Evolutionary conservation across 2,329 filamentous ascomycete species (phyloP), one percentile per base, ranked within the genome.

Genomic region (Endothia cerciana): DNA sequence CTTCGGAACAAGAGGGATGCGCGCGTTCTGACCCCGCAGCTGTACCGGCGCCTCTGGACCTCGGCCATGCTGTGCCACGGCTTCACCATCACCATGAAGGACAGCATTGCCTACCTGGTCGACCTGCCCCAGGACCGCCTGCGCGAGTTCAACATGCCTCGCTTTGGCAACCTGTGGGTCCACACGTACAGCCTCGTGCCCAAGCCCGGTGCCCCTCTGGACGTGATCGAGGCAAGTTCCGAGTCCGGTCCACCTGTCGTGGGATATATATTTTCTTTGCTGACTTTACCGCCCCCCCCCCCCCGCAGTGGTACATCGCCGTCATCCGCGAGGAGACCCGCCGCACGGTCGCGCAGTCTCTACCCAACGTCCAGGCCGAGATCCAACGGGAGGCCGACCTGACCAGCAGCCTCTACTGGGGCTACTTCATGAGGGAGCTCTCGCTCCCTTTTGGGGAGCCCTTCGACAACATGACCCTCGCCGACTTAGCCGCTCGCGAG

Each of bases 61-160:
- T 79, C 85, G 1, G 82, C 82, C 25, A 81, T 90, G 77, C 74
- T 77, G 3, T 90, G 88, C 71, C 80, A 82, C 1, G 88, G 87
- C 1, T 89, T 90, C 73, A 87, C 85, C 3, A 78, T 84, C 1
- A 68, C 82, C n/a, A 85, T 87, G 78, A 89, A 89, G 75, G 85
- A 88, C 70, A 83, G 86, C 70, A 79, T 90, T 69, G 80, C 83
- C 7, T 80, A 71, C 62, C 62, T 80, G n/a, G 76, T 76, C 2
- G 73, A 74, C 19, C 70, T 86, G 68, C 51, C 72, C 0, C 75
- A 80, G 0, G 56, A 68, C 19, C 77, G 78, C 57, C 69, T 77
- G 59, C 73, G 72, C 6, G 74, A 77, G 28, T 82, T 79, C 70
- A 81, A 81, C 57, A 78, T 83, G 72, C 85, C 87, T 1, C 78